phyloP scores from a whole-genome alignment of 352 stramenopile genomes.

The Globisporangium takayamanum region DNA sequence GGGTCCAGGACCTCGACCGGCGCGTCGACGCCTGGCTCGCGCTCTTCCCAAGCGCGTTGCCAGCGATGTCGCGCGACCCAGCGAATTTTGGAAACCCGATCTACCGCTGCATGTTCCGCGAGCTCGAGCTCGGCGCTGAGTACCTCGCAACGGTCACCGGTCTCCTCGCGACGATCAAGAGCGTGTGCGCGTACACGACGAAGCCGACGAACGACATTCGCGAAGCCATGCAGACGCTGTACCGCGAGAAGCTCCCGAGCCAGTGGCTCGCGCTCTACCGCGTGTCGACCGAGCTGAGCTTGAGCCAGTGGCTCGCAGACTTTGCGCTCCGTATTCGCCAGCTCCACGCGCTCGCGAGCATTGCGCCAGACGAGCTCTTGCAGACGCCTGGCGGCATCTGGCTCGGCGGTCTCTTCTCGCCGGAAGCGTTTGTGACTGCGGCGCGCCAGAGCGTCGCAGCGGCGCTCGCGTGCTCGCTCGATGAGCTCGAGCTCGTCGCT shows the following conservation, averaged over 20 bases:
- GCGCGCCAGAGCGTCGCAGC: slow-evolving; percentile 87
- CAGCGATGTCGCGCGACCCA: slow-evolving; percentile 39
- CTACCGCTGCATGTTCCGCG: slow-evolving; percentile 88
- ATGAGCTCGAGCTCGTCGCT: slow-evolving; percentile 81
- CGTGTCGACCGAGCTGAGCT: slow-evolving; percentile 43
- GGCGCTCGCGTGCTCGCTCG: slow-evolving; percentile 73
- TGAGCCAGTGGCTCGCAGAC: slow-evolving; percentile 82
- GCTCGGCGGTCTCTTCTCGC: slow-evolving; percentile 91
- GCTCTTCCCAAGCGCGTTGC: slow-evolving; percentile 44
- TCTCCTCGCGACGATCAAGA: slow-evolving; percentile 64
- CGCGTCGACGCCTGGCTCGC: slow-evolving; percentile 57
- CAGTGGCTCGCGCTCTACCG: slow-evolving; percentile 58
- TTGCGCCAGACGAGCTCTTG: slow-evolving; percentile 38
- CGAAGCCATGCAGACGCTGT: slow-evolving; percentile 70
- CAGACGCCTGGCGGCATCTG: slow-evolving; percentile 50
- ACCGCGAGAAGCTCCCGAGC: slow-evolving; percentile 57
- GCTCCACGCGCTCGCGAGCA: slow-evolving; percentile 35
- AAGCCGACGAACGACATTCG: slow-evolving; percentile 88
- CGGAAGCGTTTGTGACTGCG: slow-evolving; percentile 91
- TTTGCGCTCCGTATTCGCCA: slow-evolving; percentile 75
- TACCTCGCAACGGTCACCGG: slow-evolving; percentile 59
- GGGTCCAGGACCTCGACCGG: slow-evolving; percentile 76
- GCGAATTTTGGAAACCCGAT: slow-evolving; percentile 82
- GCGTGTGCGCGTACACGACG: slow-evolving; percentile 72
- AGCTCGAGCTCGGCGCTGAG: slow-evolving; percentile 67